Conservation (phyloP, 805 yeast species). For the Grigorovia jiainica region DNA sequence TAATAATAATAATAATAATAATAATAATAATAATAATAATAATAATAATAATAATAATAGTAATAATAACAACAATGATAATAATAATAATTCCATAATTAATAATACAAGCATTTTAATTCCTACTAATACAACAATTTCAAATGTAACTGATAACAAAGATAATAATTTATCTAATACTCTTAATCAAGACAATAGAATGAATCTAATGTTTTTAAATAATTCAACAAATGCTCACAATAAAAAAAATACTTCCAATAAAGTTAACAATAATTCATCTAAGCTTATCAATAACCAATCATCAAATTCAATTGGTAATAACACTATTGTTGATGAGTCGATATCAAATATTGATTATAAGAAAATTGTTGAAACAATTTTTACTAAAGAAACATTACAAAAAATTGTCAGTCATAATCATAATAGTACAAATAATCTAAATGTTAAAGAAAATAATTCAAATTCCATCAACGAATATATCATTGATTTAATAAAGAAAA, state of each 20-base stretch:
- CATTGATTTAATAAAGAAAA: neutral
- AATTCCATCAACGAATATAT: slow-evolving; percentile 4
- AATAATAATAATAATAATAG: too few relatives aligned
- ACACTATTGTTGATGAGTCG: neutral
- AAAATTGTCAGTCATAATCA: slow-evolving; percentile 3
- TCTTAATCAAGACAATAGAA: neutral
- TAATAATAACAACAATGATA: neutral
- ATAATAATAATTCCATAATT: neutral
- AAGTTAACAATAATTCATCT: too few relatives aligned
- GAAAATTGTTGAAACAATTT: slow-evolving; percentile 4
- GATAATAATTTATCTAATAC: neutral
- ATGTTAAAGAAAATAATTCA: neutral
- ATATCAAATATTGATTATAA: slow-evolving; percentile 2
- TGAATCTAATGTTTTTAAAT: neutral
- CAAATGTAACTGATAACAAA: neutral
- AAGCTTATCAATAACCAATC: neutral
- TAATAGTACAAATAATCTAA: neutral
- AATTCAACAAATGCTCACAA: too few relatives aligned
- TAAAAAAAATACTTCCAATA: too few relatives aligned
- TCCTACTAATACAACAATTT: neutral
- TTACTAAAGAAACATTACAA: slow-evolving; percentile 3
- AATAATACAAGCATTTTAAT: neutral
- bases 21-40: too few relatives aligned
- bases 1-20: too few relatives aligned
- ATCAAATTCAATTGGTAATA: neutral